phyloP scores from a whole-genome alignment of 176 grass and related monocot species.

The Oryza coarctata region DNA sequence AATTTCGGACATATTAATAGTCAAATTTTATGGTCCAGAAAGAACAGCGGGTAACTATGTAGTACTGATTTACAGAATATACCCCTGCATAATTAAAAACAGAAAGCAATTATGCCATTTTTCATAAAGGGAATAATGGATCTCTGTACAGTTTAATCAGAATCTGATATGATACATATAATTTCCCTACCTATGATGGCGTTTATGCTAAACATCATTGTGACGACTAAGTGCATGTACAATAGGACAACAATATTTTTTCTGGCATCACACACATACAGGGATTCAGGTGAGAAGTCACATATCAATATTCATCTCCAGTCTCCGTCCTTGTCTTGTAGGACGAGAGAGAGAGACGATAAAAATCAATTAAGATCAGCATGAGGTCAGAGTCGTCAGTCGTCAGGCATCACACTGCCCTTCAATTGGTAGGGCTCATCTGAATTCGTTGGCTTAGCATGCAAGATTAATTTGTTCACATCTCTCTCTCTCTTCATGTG shows the following conservation, averaged over 20 bases:
- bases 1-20: too few relatives aligned
- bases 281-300: constrained; percentile 35
- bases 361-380: background rate
- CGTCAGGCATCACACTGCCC: background rate
- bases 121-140: background rate
- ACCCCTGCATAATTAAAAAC: too few relatives aligned
- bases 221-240: constrained; percentile 26
- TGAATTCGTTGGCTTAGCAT: background rate
- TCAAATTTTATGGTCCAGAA: too few relatives aligned
- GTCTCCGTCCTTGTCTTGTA: constrained; percentile 41
- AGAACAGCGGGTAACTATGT: too few relatives aligned
- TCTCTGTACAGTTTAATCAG: background rate
- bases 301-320: constrained; percentile 2
- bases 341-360: constrained; percentile 1
- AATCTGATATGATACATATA: background rate
- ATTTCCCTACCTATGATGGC: constrained; percentile 3
- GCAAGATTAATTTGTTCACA: background rate
- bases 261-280: background rate
- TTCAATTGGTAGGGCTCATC: background rate
- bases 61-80: too few relatives aligned
- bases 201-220: background rate
- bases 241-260: constrained; percentile 21
- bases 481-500: background rate
- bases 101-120: background rate
- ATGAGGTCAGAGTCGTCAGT: background rate